Conservation (phyloP, 2,329 filamentous ascomycete species). For the Sporothrix euskadiensis region DNA sequence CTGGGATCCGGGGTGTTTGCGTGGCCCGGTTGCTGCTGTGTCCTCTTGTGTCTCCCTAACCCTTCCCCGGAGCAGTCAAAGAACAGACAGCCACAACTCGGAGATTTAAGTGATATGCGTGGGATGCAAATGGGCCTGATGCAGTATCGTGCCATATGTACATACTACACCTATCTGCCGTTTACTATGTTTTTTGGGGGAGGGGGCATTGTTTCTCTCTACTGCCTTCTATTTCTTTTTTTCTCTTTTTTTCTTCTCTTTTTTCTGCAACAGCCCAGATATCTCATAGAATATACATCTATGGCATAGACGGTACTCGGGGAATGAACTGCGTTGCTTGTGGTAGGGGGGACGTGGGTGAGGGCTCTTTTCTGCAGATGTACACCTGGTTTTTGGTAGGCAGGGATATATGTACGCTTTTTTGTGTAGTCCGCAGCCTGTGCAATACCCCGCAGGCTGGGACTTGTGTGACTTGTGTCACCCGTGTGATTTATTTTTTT, state of each 20-base stretch:
- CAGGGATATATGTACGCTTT: not conserved
- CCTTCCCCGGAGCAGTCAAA: not conserved
- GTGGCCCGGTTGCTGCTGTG: not conserved
- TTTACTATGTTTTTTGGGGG: not conserved
- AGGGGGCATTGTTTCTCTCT: not conserved
- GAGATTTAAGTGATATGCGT: not conserved
- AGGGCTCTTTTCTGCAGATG: not conserved
- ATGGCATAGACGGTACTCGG: not conserved
- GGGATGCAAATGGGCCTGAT: not conserved
- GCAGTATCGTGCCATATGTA: not conserved
- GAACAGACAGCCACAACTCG: too few relatives aligned
- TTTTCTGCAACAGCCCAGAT: not conserved
- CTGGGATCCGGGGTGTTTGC: not conserved
- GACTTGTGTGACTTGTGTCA: not conserved
- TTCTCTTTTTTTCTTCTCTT: not conserved
- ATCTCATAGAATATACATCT: not conserved
- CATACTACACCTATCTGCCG: not conserved
- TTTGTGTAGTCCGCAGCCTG: not conserved
- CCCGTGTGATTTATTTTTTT: not conserved
- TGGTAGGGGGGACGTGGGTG: not conserved
- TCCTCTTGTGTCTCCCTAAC: not conserved
- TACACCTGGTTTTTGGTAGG: not conserved
- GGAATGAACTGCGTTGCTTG: not conserved
- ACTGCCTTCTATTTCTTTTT: not conserved
- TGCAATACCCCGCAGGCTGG: not conserved